Base-by-base conservation (phyloP, 2,329 filamentous ascomycete species). In the Trichoderma koningiopsis region DNA sequence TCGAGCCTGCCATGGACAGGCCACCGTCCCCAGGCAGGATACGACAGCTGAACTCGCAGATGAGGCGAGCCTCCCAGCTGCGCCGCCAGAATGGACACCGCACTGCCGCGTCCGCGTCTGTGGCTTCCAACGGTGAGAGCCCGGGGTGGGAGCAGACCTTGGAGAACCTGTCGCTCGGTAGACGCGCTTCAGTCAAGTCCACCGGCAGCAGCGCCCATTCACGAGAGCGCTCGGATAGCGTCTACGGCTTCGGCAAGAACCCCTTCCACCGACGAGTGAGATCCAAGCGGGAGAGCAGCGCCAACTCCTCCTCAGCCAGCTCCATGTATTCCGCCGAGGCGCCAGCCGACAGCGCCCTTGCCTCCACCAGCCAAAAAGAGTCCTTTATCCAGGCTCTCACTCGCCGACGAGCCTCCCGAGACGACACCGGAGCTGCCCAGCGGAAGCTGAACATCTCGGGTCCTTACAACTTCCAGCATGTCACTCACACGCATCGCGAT, bases 381-480 rank as follows among this genome's bases (percentile, higher is more conserved):
- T 79, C 81, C 4, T 79, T 84, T 47, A 81, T 87, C 33, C 81
- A 82, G 11, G 78, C 89, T 56, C 88, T 89, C 70, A 77, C 81
- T 55, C 81, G 86, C 62, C 82, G 86, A 66, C 85, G 83, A 72
- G 73, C 74, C 13, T 77, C 77, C 33, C 78, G 79, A 24, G 79
- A 81, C 56, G 78, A 81, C 31, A 70, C 74, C 59, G 64, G 40
- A 14, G 61, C 63, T n/a, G 62, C 72, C 63, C 72, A 76, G 65
- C 84, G 78, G 73, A 84, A 81, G 71, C 75, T 84, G 61, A 83
- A 85, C 66, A 91, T 91, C 66, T 91, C 88, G 0, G 85, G 82
- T 0, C 88, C 88, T 3, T 90, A 88, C 78, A 89, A 90, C 79
- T 91, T 91, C 71, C 88, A 90, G 75, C 88, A 91, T 76, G 82